Evolutionary conservation across 768 basidiomycete genomes (phyloP).

Genomic region (Nidularia pulvinata): DNA sequence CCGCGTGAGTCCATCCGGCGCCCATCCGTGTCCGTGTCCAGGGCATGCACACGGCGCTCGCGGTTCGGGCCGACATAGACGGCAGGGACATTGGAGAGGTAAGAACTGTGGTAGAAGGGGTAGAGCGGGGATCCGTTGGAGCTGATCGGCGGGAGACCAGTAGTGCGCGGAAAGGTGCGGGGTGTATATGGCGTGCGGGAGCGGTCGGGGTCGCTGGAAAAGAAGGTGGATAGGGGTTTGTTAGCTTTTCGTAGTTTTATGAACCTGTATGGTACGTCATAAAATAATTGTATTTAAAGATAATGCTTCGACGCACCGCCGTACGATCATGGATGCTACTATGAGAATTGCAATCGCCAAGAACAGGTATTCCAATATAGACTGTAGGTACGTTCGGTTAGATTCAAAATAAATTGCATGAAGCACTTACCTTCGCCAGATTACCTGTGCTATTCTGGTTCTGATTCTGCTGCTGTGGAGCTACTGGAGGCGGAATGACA

Average conservation of each 20-base stretch:
- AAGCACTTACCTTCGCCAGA: conserved; percentile 19
- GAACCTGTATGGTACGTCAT: too few relatives aligned
- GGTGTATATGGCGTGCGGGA: background rate
- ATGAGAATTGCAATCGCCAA: conserved; percentile 18
- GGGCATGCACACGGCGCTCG: conserved; percentile 19
- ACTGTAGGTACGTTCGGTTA: conserved; percentile 7
- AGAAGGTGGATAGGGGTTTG: background rate
- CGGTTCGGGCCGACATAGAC: conserved; percentile 3
- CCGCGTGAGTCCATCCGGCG: conserved; percentile 22
- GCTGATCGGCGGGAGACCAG: conserved; percentile 5
- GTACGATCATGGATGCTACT: conserved; percentile 14
- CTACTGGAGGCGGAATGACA: background rate
- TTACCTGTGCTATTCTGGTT: conserved; percentile 3
- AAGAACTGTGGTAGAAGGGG: conserved; percentile 5
- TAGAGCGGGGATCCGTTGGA: conserved; percentile 1
- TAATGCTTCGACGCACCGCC: conserved; percentile 12
- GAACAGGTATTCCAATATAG: conserved; percentile 26
- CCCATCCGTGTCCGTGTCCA: conserved; percentile 37
- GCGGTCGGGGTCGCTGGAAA: background rate
- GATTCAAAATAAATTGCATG: background rate
- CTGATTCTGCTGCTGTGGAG: too few relatives aligned
- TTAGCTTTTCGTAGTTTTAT: background rate
- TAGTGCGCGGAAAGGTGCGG: conserved; percentile 7
- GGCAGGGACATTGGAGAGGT: conserved; percentile 7
- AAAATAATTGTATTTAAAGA: background rate